phyloP scores from a whole-genome alignment of 192 early-diverging fungal species.

The Phlyctochytrium arcticum region DNA sequence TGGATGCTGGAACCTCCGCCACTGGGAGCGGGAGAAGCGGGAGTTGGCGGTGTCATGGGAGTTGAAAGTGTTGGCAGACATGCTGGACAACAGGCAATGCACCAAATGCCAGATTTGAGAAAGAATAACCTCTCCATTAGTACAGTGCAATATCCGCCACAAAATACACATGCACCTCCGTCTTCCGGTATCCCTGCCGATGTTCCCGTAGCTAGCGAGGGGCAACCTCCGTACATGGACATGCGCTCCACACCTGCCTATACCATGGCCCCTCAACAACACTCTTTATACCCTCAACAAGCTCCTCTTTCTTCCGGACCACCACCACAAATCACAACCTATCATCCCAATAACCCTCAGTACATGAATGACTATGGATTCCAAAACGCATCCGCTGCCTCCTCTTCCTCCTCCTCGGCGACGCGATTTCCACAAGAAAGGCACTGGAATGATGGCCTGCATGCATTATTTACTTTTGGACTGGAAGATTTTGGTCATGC shows the following conservation, averaged over 20 bases:
- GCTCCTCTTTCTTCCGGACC: not conserved
- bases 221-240: no score
- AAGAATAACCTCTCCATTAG: not conserved
- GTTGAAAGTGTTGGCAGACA: no score
- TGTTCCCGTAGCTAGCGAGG: no score
- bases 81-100: no score
- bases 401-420: not conserved
- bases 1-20: not conserved
- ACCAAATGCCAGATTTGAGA: not conserved
- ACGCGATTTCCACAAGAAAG: not conserved
- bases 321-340: not conserved
- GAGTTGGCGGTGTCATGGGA: no score
- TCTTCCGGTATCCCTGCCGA: no score
- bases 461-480: slow-evolving; percentile 18
- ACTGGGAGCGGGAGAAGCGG: no score
- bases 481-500: slow-evolving; percentile 23
- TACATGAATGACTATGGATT: not conserved
- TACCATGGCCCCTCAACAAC: no score
- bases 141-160: not conserved
- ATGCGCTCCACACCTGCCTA: no score
- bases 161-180: not conserved
- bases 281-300: no score
- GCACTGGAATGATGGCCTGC: not conserved
- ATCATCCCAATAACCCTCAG: not conserved
- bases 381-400: not conserved